Percentiles rank a stretch among this genome's conserved stretches.
Evolutionary conservation across 768 basidiomycete genomes (phyloP).

Genomic region (Boletellus ananiceps): DNA sequence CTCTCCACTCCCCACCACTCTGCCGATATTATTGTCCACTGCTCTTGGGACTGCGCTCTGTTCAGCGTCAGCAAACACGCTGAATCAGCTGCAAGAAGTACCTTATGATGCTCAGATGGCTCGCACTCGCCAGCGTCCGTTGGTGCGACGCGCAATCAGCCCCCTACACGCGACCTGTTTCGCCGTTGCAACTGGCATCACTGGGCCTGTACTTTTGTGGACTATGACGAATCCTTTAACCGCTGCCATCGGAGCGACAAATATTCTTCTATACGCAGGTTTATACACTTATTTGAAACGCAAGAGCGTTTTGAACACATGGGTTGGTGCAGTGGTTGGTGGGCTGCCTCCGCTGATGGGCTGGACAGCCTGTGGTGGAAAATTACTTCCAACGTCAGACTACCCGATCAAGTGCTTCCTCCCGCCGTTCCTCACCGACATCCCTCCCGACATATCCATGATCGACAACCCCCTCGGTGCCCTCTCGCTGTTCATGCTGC

Average conservation of each 20-base stretch:
- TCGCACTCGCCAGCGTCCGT: constrained; percentile 81
- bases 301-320: constrained; percentile 77
- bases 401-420: constrained; percentile 59
- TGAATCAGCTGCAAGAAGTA: constrained; percentile 93
- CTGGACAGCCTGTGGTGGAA: constrained; percentile 92
- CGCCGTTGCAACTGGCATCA: constrained; percentile 67
- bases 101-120: constrained; percentile 97
- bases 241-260: constrained; percentile 75
- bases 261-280: constrained; percentile 87
- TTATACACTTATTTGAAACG: constrained; percentile 93
- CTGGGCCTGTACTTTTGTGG: constrained; percentile 76
- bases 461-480: constrained; percentile 82
- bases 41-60: constrained; percentile 89
- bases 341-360: constrained; percentile 95
- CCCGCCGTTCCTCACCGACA: constrained; percentile 51
- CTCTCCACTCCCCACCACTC: constrained; percentile 78
- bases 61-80: constrained; percentile 87
- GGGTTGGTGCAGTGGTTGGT: constrained; percentile 92
- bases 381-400: constrained; percentile 58
- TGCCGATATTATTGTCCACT: constrained; percentile 81
- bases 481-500: constrained; percentile 72
- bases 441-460: constrained; percentile 41
- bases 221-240: constrained; percentile 83
- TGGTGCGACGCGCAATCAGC: constrained; percentile 80
- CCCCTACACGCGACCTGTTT: constrained; percentile 83